Evolutionary conservation across 768 basidiomycete genomes (phyloP).

Genomic region (Terana coerulea): DNA sequence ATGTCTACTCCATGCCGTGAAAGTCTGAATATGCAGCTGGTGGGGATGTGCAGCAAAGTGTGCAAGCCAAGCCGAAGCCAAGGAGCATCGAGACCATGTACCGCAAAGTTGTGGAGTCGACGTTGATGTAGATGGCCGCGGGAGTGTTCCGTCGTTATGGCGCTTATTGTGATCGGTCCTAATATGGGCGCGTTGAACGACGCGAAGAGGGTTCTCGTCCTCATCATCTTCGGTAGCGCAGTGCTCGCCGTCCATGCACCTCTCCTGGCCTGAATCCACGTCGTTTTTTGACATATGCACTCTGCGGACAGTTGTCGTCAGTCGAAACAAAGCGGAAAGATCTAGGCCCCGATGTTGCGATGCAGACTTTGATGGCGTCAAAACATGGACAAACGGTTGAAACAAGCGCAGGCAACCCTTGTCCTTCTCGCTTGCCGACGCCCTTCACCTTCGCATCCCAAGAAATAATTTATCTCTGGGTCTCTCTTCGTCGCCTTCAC

Average conservation of each 20-base stretch:
- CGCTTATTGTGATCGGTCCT: no score
- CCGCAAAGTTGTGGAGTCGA: no score
- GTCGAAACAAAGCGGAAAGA: not conserved
- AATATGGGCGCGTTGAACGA: no score
- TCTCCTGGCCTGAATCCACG: no score
- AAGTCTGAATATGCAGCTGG: constrained; percentile 5
- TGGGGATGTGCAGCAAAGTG: not conserved
- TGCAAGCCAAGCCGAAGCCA: not conserved
- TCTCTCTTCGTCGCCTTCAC: constrained; percentile 7
- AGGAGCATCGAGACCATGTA: no score
- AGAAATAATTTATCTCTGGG: constrained; percentile 16
- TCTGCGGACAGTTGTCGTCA: not conserved
- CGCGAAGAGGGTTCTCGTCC: no score
- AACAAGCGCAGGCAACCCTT: not conserved
- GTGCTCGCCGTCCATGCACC: no score
- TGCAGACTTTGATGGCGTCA: constrained; percentile 2
- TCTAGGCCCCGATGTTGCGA: not conserved
- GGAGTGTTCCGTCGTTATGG: no score
- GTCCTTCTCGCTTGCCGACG: constrained; percentile 4
- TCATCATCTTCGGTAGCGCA: no score
- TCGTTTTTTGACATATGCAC: not conserved
- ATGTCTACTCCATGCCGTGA: constrained; percentile 3
- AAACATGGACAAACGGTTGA: constrained; percentile 8
- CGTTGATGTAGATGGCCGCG: no score
- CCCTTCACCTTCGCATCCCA: constrained; percentile 10